phyloP scores from a whole-genome alignment of 2,329 filamentous ascomycete species.

The Ceratocystis variospora region DNA sequence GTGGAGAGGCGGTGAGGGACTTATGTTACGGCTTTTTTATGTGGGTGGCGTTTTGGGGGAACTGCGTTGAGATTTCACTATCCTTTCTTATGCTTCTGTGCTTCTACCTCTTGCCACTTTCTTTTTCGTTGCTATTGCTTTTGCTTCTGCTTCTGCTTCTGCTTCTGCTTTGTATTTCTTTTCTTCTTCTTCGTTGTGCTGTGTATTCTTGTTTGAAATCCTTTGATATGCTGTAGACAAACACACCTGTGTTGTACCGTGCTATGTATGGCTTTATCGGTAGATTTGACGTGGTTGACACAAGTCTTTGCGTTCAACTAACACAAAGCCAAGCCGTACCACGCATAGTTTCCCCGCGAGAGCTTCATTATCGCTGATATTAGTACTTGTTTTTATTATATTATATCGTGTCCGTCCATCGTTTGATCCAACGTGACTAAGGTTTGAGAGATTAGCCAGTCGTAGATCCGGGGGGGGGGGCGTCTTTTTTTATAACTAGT shows the following conservation, averaged over 20 bases:
- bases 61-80: slow-evolving; percentile 4
- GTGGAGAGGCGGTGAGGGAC: background rate
- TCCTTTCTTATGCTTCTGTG: background rate
- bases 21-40: slow-evolving; percentile 1
- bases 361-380: background rate
- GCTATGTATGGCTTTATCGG: no score
- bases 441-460: no score
- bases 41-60: slow-evolving; percentile 6
- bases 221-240: no score
- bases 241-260: no score
- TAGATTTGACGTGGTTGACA: no score
- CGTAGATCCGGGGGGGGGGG: no score
- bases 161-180: background rate
- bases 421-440: no score
- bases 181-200: background rate
- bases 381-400: background rate
- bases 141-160: no score
- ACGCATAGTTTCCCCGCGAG: no score
- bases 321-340: no score
- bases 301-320: no score
- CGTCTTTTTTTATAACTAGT: background rate
- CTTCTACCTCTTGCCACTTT: background rate
- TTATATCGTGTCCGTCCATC: no score
- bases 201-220: background rate
- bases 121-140: background rate